Conservation (phyloP, 352 stramenopile species). For the Phytopythium ostracodes region DNA sequence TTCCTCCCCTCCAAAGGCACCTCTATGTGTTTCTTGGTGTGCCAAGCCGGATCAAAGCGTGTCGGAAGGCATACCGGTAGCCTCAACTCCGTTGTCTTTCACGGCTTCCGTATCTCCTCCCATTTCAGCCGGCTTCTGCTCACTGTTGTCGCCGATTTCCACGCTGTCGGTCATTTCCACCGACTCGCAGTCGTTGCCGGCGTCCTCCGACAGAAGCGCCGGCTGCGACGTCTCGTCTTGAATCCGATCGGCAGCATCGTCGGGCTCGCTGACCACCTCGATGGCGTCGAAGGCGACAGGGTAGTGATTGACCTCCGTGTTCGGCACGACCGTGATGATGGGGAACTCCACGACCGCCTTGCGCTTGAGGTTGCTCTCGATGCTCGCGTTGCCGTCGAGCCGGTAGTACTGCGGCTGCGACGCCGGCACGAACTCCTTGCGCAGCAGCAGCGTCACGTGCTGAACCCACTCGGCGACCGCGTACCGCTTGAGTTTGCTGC, state of each 20-base stretch:
- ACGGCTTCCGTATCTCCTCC: background rate
- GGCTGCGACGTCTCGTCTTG: background rate
- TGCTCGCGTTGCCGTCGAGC: constrained; percentile 48
- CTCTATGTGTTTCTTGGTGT: background rate
- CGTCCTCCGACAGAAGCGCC: background rate
- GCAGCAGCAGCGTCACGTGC: constrained; percentile 55
- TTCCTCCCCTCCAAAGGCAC: background rate
- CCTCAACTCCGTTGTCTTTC: background rate
- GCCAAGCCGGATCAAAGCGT: background rate
- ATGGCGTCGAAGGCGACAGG: constrained; percentile 63
- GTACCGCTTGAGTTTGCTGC: constrained; percentile 72
- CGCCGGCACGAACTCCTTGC: constrained; percentile 74
- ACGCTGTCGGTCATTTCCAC: background rate
- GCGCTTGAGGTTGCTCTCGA: constrained; percentile 74
- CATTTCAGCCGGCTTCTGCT: background rate
- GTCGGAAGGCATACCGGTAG: background rate
- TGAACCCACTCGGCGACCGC: constrained; percentile 46
- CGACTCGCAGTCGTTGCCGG: background rate
- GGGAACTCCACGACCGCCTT: constrained; percentile 82
- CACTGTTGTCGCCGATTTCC: background rate
- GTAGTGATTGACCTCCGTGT: constrained; percentile 45
- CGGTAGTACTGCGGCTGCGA: constrained; percentile 70
- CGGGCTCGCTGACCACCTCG: constrained; percentile 30
- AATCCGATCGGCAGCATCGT: constrained; percentile 5
- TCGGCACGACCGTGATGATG: constrained; percentile 54